phyloP scores from a whole-genome alignment of 768 basidiomycete genomes.

The Lactifluus piperatus region DNA sequence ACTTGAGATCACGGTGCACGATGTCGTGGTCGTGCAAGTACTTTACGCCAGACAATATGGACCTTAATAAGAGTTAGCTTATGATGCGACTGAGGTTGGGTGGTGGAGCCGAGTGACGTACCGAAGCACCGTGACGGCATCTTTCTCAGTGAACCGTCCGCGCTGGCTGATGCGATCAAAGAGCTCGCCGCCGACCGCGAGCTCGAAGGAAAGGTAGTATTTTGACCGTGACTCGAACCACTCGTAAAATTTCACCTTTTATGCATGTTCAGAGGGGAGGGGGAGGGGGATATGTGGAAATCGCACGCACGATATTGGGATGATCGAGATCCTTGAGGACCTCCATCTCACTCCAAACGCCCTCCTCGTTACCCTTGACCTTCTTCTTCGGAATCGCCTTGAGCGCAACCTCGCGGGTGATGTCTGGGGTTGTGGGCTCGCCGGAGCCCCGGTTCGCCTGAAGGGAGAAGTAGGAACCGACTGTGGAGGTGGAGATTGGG shows the following conservation, averaged over 20 bases:
- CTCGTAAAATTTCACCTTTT: constrained; percentile 88
- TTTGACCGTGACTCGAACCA: constrained; percentile 93
- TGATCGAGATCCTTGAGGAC: constrained; percentile 86
- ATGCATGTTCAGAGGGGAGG: too few relatives aligned
- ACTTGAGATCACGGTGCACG: constrained; percentile 96
- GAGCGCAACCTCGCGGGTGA: constrained; percentile 68
- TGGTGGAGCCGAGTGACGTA: constrained; percentile 29
- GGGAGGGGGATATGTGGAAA: too few relatives aligned
- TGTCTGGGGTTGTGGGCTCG: constrained; percentile 16
- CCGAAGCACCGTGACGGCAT: constrained; percentile 73
- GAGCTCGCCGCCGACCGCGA: constrained; percentile 89
- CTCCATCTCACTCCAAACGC: constrained; percentile 91
- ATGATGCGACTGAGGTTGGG: neutral
- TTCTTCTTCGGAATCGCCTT: constrained; percentile 95
- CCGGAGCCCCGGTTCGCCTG: neutral
- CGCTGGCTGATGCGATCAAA: constrained; percentile 79
- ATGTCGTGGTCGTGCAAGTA: constrained; percentile 91
- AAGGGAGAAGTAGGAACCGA: neutral
- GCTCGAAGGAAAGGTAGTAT: constrained; percentile 93
- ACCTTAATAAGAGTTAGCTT: constrained; percentile 39
- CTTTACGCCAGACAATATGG: constrained; percentile 73
- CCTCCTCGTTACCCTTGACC: constrained; percentile 82
- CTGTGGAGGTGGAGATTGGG: neutral
- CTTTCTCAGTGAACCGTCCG: constrained; percentile 91
- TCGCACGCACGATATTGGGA: constrained; percentile 74